Percentiles rank a stretch among this genome's conserved stretches.
These are phyloP conservation scores for Stropharia rugosoannulata DNA, from an alignment of 768 basidiomycete genomes.

Conservation along the genomic window DNA sequence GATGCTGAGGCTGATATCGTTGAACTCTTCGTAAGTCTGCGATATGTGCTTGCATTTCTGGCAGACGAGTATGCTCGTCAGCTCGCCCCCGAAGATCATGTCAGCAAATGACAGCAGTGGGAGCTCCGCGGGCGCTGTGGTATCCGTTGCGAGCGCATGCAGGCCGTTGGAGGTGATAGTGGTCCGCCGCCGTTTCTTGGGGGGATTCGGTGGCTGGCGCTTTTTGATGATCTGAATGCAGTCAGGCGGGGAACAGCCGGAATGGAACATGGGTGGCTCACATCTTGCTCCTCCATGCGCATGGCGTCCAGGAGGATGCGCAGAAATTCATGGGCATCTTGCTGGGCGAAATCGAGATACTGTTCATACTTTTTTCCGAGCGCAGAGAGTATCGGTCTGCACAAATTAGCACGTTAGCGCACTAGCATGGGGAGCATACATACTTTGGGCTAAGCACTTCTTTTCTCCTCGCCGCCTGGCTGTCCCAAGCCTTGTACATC, in stretches of 20 bases:
- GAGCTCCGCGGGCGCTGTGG: conserved; percentile 35
- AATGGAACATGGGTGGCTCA: conserved; percentile 30
- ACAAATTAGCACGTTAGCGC: background rate
- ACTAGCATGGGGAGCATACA: conserved; percentile 24
- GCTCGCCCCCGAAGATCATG: conserved; percentile 86
- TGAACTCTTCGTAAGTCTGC: conserved; percentile 90
- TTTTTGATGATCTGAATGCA: conserved; percentile 71
- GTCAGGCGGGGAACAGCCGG: conserved; percentile 4
- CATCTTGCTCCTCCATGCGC: conserved; percentile 94
- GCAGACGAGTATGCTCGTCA: conserved; percentile 92
- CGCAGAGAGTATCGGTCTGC: conserved; percentile 59
- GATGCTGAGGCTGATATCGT: conserved; percentile 89
- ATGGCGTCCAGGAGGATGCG: conserved; percentile 88
- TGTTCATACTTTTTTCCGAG: conserved; percentile 90
- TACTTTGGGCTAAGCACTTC: conserved; percentile 69
- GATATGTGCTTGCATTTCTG: conserved; percentile 93
- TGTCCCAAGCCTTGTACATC: conserved; percentile 63
- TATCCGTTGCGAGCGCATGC: conserved; percentile 2
- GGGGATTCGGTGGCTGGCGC: conserved; percentile 48
- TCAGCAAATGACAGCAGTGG: conserved; percentile 75
- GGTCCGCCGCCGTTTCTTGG: conserved; percentile 40
- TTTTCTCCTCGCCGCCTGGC: conserved; percentile 49
- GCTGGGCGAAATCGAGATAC: conserved; percentile 92
- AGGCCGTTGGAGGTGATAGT: conserved; percentile 28
- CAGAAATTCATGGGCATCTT: conserved; percentile 94